These are phyloP conservation scores for Malania oleifera DNA, from an alignment of 164 flowering plant species.

Conservation along the genomic window DNA sequence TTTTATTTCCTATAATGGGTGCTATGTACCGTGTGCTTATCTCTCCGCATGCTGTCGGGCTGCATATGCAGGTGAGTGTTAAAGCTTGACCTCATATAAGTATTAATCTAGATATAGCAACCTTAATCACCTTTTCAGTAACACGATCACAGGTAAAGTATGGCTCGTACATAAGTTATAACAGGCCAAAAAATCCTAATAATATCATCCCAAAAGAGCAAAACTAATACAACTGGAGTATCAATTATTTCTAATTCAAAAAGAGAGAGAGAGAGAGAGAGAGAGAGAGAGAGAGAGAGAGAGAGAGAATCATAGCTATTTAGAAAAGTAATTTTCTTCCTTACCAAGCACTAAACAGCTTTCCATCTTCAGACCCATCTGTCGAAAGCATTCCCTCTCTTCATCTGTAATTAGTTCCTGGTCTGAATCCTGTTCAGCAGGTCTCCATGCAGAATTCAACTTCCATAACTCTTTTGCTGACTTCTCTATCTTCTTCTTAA, in stretches of 20 bases:
- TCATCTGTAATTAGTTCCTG: conserved; percentile 71
- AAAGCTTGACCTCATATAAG: no score
- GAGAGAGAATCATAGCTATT: neutral
- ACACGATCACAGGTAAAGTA: no score
- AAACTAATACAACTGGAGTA: neutral
- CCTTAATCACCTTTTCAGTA: neutral
- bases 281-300: neutral
- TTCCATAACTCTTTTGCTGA: conserved; percentile 44
- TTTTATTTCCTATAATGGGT: no score
- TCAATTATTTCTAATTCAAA: neutral
- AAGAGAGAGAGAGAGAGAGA: neutral
- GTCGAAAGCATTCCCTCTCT: conserved; percentile 62
- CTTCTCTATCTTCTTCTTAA: conserved; percentile 61
- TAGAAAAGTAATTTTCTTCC: conserved; percentile 5
- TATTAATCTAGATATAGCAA: no score
- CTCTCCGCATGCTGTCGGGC: no score
- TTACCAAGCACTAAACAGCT: conserved; percentile 72
- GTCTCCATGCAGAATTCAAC: conserved; percentile 50
- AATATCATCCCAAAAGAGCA: no score
- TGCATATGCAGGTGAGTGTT: no score
- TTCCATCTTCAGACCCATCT: conserved; percentile 60
- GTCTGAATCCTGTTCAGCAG: conserved; percentile 48
- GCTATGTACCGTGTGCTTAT: no score
- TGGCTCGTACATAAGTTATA: no score
- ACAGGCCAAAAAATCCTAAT: no score